Conservation (phyloP, 805 yeast genomes). For the Wickerhamiella alocasiicola region DNA sequence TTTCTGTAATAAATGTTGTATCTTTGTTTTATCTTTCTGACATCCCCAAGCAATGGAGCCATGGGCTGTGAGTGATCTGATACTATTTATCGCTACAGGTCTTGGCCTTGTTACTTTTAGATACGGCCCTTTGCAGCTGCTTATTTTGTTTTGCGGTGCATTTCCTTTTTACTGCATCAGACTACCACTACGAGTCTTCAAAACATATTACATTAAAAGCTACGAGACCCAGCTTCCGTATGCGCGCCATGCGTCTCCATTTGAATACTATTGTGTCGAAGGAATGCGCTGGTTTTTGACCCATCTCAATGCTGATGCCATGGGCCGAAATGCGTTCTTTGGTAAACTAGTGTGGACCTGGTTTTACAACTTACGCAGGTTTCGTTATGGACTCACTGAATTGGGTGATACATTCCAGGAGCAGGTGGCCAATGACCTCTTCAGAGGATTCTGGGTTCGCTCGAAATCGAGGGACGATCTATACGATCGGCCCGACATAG, state of each 20-base stretch:
- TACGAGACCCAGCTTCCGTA: constrained; percentile 22
- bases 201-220: constrained; percentile 18
- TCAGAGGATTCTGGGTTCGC: constrained; percentile 27
- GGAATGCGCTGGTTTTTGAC: constrained; percentile 20
- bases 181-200: constrained; percentile 20
- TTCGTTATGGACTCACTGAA: constrained; percentile 24
- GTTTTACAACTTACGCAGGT: constrained; percentile 21
- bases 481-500: constrained; percentile 28
- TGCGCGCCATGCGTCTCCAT: constrained; percentile 18
- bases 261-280: constrained; percentile 20
- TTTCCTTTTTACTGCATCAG: constrained; percentile 13
- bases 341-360: constrained; percentile 16
- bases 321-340: constrained; percentile 21
- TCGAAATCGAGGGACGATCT: constrained; percentile 23
- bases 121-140: constrained; percentile 3
- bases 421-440: constrained; percentile 20
- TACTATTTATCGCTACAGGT: neutral
- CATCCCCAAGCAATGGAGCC: constrained; percentile 20
- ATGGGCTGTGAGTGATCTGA: constrained; percentile 18
- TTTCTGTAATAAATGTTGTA: neutral
- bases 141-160: constrained; percentile 6
- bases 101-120: neutral
- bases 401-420: constrained; percentile 23
- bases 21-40: neutral
- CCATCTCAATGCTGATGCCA: constrained; percentile 18